Base-by-base conservation (phyloP, 2,329 filamentous ascomycete genomes). In the Colletotrichum tofieldiae region DNA sequence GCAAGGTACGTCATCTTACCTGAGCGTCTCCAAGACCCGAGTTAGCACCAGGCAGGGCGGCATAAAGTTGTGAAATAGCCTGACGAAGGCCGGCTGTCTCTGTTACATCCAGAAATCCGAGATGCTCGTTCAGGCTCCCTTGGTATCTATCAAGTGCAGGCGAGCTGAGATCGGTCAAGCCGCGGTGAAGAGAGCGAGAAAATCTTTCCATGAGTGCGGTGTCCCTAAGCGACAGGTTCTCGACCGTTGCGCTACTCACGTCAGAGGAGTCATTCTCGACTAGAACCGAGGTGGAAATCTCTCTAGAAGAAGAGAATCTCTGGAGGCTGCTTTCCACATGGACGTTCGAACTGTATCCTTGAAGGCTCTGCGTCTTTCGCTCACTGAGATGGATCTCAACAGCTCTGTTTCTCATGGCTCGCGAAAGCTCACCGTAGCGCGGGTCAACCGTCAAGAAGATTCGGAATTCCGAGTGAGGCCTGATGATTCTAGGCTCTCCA, bases 371-470 rank as follows among this genome's bases (percentile, higher is more conserved):
- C 1, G 83, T 81, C 1, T 82, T 82, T 5, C 83, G 78, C 8
- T 81, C 81, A 74, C 91, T 86, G 56, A 99, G 86, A 77, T 92
- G 96, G 12, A 99, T 93, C 82, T 99, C 97, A 35, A 98, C 88
- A 60, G 95, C 95, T 80, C 96, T 91, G 82, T 99, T 99, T 69
- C 97, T 89, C 96, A 99, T 99, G 0, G 96, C 96, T 74, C 96
- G 90, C 4, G 96, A 99, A 11, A 99, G 86, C 81, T 99, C 96
- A 23, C 96, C 97, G 80, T 98, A 94, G 61, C 92, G 91, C 56
- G 96, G 92, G 80, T 99, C 96, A 85, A 97, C 93, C 0, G 96
- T 98, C 79, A 99, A 85, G 82, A 99, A 98, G 26, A 99, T 91
- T 69, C 96, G 90, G 82, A 99, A 99, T 73, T 94, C 90, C 0